Evolutionary conservation across 106 monocot species (phyloP), one percentile per base, ranked within the genome.

Genomic region (Amphibolis antarctica): DNA sequence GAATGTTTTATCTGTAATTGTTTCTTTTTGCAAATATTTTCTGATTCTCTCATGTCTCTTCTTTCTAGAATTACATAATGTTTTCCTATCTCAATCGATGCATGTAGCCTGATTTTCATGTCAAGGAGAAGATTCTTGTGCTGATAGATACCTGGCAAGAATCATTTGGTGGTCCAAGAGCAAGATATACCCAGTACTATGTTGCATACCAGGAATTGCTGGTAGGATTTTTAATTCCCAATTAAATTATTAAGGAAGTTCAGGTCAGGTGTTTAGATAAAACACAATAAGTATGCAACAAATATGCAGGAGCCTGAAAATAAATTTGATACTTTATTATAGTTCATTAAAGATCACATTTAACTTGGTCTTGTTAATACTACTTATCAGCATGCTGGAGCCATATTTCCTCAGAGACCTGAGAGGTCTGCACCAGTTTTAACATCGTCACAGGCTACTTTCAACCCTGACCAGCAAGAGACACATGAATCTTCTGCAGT

Each of bases 91-190:
- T 42, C 4, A 53, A n/a, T 55, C 22, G 21, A 10, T 46, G 12
- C 44, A 22, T 76, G 72, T 59, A 92, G 79, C 80, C 80, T 74
- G 88, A 92, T 78, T 73, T 78, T 62, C 84, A 78, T 71, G 88
- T 92, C 28, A 92, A 88, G 72, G 84, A 88, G 63, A 92, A 88
- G 71, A 80, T 92, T 74, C 54, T 92, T 31, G 46, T 57, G 46
- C 71, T 85, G 52, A 80, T 92, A 61, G 87, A 92, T 68, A 92
- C 75, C 18, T 92, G 92, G 92, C 92, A 92, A 80, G 92, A 92
- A 80, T 75, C 82, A 65, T 92, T 92, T 74, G 85, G 92, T 69
- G 92, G 92, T 14, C 42, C 92, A 66, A 73, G 79, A 28, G 88
- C 81, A 63, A 88, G 82, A 82, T 92, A 84, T 80, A 79, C 87